Evolutionary conservation across 257 asterid species (phyloP), one percentile per base, ranked within the genome.

Genomic region (Misopates orontium): DNA sequence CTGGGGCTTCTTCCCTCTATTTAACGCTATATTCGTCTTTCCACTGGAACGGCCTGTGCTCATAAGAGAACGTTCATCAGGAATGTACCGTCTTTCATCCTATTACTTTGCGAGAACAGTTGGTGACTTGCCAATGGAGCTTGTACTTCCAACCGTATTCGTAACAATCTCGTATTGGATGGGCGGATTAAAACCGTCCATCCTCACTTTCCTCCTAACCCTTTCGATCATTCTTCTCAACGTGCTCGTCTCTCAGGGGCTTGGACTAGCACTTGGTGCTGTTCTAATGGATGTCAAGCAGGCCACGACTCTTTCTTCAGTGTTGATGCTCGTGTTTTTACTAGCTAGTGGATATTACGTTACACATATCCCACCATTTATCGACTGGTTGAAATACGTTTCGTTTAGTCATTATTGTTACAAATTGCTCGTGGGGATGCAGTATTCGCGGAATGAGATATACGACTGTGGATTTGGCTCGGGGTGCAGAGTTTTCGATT

Each of bases 201-300:
- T 82, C 32, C 0, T 75, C 14, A 75, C 94, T 0, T 91, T 88
- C 70, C 41, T 74, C 15, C 70, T 75, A 22, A 91, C 95, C 60
- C 85, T 88, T 8, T 59, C 67, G 3, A 69, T 86, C 70, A 59
- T 91, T 60, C 91, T 91, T 9, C 78, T 83, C 50, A 88, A 82
- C 56, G 96, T 88, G 60, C 79, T 91, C 14, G 95, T 87, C 0
- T 81, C 98, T 1, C 98, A 91, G 64, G 88, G 95, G 24, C 77
- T 91, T 7, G 98, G 96, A 1, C 90, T 88, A 10, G 95, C 98
- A 8, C 92, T 91, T 12, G 98, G 96, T 4, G 96, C 98, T 0
- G 25, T 85, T 13, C 25, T 91, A 5, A 91, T 91, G 96, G 95
- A 91, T 31, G 77, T 84, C 16, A 91, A 87, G 56, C 85, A 82